phyloP scores from a whole-genome alignment of 1,284 basidiomycete species.

The Heliocybe sulcata region DNA sequence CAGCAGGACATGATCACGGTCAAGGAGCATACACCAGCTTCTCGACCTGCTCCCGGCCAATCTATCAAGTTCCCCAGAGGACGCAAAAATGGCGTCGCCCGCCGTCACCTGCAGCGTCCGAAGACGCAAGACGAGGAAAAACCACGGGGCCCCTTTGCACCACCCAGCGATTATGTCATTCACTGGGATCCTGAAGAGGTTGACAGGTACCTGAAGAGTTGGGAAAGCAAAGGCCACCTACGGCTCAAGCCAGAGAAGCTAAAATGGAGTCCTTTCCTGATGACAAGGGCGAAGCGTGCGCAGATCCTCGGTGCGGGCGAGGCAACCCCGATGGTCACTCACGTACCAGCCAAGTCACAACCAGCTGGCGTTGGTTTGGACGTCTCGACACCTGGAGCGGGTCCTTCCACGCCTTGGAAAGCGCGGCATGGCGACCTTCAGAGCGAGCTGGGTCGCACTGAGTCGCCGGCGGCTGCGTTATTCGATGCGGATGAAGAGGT shows the following conservation, averaged over 20 bases:
- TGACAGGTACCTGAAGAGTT: slow-evolving; percentile 55
- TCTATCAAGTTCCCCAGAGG: slow-evolving; percentile 67
- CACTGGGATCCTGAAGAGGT: slow-evolving; percentile 70
- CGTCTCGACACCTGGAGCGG: background rate
- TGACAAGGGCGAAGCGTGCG: slow-evolving; percentile 47
- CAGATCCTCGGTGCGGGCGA: background rate
- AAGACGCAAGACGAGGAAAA: slow-evolving; percentile 45
- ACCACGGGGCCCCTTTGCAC: slow-evolving; percentile 45
- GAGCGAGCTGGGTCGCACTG: slow-evolving; percentile 1
- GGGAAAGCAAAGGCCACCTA: slow-evolving; percentile 80
- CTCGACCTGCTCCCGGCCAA: slow-evolving; percentile 63
- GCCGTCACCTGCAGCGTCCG: slow-evolving; percentile 53
- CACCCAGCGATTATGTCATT: slow-evolving; percentile 76
- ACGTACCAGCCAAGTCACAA: background rate
- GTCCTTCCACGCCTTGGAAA: background rate
- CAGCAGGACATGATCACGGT: slow-evolving; percentile 75
- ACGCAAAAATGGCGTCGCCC: slow-evolving; percentile 56
- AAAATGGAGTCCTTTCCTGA: slow-evolving; percentile 92
- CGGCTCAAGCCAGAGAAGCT: slow-evolving; percentile 80
- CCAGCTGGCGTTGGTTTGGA: background rate
- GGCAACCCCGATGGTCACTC: background rate
- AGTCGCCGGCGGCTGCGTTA: slow-evolving; percentile 16
- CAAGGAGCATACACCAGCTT: slow-evolving; percentile 38
- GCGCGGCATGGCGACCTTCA: background rate
- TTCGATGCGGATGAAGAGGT: slow-evolving; percentile 20